Evolutionary conservation across 2,329 filamentous ascomycete genomes (phyloP).

Genomic region (Pseudogymnoascus sp.): DNA sequence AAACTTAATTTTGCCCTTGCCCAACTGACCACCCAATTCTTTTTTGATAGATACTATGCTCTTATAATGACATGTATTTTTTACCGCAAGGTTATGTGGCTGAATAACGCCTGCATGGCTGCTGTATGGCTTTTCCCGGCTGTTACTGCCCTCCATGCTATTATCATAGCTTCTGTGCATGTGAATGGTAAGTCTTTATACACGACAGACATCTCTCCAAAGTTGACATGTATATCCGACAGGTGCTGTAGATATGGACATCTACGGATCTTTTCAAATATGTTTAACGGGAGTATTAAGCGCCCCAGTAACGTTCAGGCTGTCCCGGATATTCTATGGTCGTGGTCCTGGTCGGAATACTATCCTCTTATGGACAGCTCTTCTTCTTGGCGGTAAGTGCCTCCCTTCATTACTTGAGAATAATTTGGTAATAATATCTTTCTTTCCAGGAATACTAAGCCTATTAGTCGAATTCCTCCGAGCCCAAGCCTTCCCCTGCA

Average conservation of each 20-base stretch:
- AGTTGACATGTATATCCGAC: background rate
- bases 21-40: background rate
- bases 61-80: constrained; percentile 55
- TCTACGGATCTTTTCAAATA: constrained; percentile 59
- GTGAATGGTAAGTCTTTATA: constrained; percentile 41
- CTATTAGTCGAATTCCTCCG: constrained; percentile 58
- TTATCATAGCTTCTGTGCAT: constrained; percentile 51
- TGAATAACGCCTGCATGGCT: constrained; percentile 53
- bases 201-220: constrained; percentile 19
- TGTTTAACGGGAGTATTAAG: constrained; percentile 58
- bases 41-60: constrained; percentile 48
- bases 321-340: constrained; percentile 56
- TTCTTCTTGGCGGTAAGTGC: constrained; percentile 48
- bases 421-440: background rate
- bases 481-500: constrained; percentile 36
- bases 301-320: constrained; percentile 51
- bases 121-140: constrained; percentile 54
- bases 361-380: constrained; percentile 56
- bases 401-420: background rate
- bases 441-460: constrained; percentile 44
- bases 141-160: constrained; percentile 53
- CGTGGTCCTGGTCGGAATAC: constrained; percentile 52
- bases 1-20: too few relatives aligned
- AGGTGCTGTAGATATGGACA: constrained; percentile 59
- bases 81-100: constrained; percentile 52